Evolutionary conservation across 2,329 filamentous ascomycete species (phyloP).

Genomic region (Neonectria sp.): DNA sequence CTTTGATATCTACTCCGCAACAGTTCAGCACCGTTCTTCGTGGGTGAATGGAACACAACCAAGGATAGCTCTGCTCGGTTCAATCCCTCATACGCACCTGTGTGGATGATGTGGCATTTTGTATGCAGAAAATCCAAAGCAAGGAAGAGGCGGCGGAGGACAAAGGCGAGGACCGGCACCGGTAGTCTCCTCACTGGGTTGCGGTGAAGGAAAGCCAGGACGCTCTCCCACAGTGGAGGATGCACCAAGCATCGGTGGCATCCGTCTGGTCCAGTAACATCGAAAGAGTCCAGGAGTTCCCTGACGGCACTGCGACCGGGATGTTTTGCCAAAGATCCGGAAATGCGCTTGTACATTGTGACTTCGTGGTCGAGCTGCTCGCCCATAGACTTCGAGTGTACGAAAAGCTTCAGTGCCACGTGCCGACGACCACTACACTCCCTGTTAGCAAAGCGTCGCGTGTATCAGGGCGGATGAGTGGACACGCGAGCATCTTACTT

Average conservation of each 20-base stretch:
- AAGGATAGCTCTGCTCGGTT: constrained; percentile 1
- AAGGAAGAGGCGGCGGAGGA: constrained; percentile 58
- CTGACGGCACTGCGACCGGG: constrained; percentile 51
- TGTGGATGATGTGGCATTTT: constrained; percentile 62
- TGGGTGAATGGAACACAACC: constrained; percentile 32
- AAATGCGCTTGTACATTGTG: constrained; percentile 59
- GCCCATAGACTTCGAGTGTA: constrained; percentile 44
- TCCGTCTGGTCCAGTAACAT: constrained; percentile 53
- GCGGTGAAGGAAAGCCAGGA: constrained; percentile 55
- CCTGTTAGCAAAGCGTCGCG: constrained; percentile 10
- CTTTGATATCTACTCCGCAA: constrained; percentile 59
- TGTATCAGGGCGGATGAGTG: not conserved
- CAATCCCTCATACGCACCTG: constrained; percentile 52
- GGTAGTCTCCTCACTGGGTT: constrained; percentile 57
- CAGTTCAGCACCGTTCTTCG: constrained; percentile 43
- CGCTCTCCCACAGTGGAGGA: constrained; percentile 60
- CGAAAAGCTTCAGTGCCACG: constrained; percentile 54
- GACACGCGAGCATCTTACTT: constrained; percentile 26
- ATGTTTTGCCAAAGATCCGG: constrained; percentile 46
- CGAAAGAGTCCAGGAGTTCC: constrained; percentile 55
- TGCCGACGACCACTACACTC: constrained; percentile 44
- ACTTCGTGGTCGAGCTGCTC: constrained; percentile 53
- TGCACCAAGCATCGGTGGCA: constrained; percentile 56
- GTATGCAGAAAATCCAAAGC: constrained; percentile 63
- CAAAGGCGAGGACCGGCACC: constrained; percentile 50